Evolutionary conservation across 495 filamentous ascomycete genomes (phyloP).

Genomic region (Aspergillus heteromorphus): DNA sequence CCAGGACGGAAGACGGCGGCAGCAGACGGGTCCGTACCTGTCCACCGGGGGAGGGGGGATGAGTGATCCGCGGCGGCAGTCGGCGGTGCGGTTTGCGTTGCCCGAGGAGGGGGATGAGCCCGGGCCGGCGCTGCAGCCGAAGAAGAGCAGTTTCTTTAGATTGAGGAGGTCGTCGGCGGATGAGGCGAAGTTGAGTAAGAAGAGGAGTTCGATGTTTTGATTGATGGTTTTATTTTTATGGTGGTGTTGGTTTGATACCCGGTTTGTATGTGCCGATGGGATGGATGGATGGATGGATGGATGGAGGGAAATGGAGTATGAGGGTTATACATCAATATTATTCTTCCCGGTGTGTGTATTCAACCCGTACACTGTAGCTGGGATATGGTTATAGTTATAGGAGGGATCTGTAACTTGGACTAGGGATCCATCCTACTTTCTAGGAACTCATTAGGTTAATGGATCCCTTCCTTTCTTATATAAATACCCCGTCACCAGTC

Average conservation of each 20-base stretch:
- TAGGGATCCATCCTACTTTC: no score
- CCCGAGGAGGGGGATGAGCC: not conserved
- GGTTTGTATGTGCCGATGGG: no score
- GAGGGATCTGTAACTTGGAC: no score
- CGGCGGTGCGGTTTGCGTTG: not conserved
- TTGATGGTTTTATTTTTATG: not conserved
- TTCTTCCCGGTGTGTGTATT: no score
- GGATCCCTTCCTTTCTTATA: no score
- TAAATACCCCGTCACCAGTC: no score
- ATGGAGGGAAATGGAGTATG: no score
- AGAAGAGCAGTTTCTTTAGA: conserved; percentile 49
- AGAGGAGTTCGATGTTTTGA: conserved; percentile 52
- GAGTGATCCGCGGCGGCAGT: conserved; percentile 12
- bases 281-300: no score
- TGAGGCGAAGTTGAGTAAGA: conserved; percentile 39
- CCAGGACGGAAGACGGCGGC: not conserved
- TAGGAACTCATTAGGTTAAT: no score
- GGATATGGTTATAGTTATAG: no score
- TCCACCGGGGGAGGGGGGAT: not conserved
- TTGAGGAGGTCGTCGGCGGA: conserved; percentile 31
- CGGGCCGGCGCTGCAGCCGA: conserved; percentile 26
- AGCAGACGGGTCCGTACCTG: not conserved
- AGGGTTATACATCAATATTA: no score
- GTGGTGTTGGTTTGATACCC: not conserved
- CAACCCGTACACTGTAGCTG: no score